These are phyloP conservation scores for Pseudopyricularia javanii DNA, from an alignment of 2,329 filamentous ascomycete species.

Conservation along the genomic window DNA sequence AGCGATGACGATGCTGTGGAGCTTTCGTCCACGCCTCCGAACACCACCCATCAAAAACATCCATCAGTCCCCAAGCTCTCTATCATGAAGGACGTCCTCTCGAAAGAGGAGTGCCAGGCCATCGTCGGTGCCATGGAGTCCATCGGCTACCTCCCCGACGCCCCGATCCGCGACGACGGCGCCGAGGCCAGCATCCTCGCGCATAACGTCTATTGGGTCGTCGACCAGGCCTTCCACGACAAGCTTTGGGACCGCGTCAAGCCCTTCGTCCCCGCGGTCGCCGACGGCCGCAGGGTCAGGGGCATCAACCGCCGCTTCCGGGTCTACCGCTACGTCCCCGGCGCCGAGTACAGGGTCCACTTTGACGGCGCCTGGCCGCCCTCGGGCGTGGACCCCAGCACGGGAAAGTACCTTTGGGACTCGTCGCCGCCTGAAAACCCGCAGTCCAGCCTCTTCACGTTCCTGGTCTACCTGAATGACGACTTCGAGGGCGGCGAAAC, in stretches of 20 bases:
- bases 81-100: conserved; percentile 47
- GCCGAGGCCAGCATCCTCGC: conserved; percentile 49
- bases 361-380: conserved; percentile 66
- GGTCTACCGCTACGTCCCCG: conserved; percentile 61
- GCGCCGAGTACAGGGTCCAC: conserved; percentile 59
- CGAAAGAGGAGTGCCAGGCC: conserved; percentile 46
- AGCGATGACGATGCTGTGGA: conserved; percentile 43
- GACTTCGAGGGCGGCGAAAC: conserved; percentile 63
- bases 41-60: conserved; percentile 44
- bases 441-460: conserved; percentile 58
- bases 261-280: conserved; percentile 39
- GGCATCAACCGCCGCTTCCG: conserved; percentile 60
- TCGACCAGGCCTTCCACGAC: conserved; percentile 50
- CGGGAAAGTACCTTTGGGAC: conserved; percentile 51
- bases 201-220: conserved; percentile 65
- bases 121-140: conserved; percentile 57
- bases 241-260: conserved; percentile 49
- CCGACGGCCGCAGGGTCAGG: conserved; percentile 44
- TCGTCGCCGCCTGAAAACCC: conserved; percentile 43
- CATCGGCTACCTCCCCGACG: conserved; percentile 55
- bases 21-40: conserved; percentile 28
- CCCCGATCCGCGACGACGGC: conserved; percentile 52
- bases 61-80: conserved; percentile 50
- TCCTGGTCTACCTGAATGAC: conserved; percentile 58
- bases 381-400: conserved; percentile 45